Base-by-base conservation (phyloP, 208 protist genomes). In the Trypanosoma theileri region DNA sequence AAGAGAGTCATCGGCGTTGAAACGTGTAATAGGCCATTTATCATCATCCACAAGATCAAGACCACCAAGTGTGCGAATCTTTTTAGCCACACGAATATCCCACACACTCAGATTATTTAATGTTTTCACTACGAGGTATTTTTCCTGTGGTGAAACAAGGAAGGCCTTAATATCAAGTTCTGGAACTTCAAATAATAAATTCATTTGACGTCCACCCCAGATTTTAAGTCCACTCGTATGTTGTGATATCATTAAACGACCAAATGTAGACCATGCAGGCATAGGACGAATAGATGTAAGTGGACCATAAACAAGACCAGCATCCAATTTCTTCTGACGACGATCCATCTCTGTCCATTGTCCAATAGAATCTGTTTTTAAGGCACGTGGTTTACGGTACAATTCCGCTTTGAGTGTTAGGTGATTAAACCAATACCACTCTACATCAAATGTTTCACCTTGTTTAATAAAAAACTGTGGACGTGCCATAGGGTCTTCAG, bases 381-480 rank as follows among this genome's bases (percentile, higher is more conserved):
- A 66, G 22, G 87, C 62, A 45, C 82, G 81, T 42, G 87, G 85
- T 72, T 85, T 84, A 51, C 85, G 85, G 76, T 89, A 92, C 59
- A 91, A 68, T 50, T 86, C 80, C 28, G 80, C 82, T 70, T 92
- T 80, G 26, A 86, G 82, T 66, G 77, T 87, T 65, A 87, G 82
- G 74, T 87, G 91, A 71, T 93, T 86, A 63, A 86, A 94, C 88
- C 84, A 92, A 73, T 91, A 92, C 91, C 88, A 94, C 66, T 89
- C 82, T 63, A 81, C 81, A 77, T 93, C 86, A 59, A 85, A 81
- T 22, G 66, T 56, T 13, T 84, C 50, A 52, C 86, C 88, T 10
- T 81, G 81, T 71, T 96, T 96, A 62, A 89, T 79, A 60, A 96
- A 60, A 65, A 89, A 96, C 85, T 94, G 88, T 48, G 91, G 88